Evolutionary conservation across 2,329 filamentous ascomycete genomes (phyloP).

Genomic region (Blastomyces percursus): DNA sequence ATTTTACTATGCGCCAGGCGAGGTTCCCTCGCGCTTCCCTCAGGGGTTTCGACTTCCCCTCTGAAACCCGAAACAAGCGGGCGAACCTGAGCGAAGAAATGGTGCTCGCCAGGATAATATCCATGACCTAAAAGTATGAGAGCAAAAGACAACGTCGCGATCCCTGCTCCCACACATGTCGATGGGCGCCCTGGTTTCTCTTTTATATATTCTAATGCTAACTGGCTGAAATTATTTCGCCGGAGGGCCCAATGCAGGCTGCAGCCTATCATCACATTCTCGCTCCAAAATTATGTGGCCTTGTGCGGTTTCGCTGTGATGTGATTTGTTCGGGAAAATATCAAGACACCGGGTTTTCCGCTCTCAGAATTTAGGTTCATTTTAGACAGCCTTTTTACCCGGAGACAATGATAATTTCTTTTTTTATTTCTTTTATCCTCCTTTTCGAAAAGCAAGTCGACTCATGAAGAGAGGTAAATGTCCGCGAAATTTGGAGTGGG

Average conservation of each 20-base stretch:
- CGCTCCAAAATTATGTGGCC: background rate
- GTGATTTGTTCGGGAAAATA: background rate
- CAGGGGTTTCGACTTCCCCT: too few species aligned
- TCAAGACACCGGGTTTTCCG: background rate
- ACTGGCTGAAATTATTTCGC: background rate
- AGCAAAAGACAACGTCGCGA: background rate
- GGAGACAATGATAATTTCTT: too few species aligned
- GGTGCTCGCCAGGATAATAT: background rate
- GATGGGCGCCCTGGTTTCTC: too few species aligned
- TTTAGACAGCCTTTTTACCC: too few species aligned
- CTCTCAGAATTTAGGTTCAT: background rate
- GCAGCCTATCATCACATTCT: background rate
- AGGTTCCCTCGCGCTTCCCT: too few species aligned
- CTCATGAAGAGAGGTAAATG: too few species aligned
- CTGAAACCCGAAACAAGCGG: background rate
- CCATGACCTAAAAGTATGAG: background rate
- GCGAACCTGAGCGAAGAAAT: background rate
- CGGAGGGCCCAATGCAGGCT: background rate
- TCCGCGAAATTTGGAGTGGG: too few species aligned
- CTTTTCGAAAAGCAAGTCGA: too few species aligned
- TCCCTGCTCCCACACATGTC: too few species aligned
- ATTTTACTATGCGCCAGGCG: too few species aligned
- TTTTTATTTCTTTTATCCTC: too few species aligned
- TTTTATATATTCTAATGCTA: too few species aligned
- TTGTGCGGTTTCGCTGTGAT: background rate